These are phyloP conservation scores for Leishmania mexicana DNA, from an alignment of 208 protist genomes.

Conservation along the genomic window DNA sequence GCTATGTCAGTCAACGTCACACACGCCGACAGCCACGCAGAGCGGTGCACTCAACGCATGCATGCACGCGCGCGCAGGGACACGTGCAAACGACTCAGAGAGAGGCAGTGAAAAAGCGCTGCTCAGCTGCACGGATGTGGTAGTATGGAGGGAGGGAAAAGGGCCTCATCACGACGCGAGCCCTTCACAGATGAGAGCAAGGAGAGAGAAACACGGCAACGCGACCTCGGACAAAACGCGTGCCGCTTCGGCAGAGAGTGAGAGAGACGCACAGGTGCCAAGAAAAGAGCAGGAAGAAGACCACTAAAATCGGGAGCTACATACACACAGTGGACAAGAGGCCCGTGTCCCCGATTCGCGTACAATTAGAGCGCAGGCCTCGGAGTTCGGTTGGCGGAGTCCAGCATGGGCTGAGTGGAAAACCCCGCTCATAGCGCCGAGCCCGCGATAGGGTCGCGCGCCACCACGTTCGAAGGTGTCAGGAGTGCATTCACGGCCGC, in stretches of 20 bases:
- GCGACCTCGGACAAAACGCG: not conserved
- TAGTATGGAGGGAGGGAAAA: not conserved
- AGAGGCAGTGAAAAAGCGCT: not conserved
- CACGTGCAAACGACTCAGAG: not conserved
- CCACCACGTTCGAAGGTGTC: slow-evolving; percentile 23
- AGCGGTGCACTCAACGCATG: not conserved
- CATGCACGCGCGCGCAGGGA: not conserved
- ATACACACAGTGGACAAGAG: not conserved
- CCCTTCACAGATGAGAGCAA: not conserved
- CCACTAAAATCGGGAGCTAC: not conserved
- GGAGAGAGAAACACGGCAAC: not conserved
- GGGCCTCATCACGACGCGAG: not conserved
- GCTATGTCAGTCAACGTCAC: not conserved
- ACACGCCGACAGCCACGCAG: not conserved
- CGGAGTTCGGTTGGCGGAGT: not conserved
- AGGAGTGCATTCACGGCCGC: slow-evolving; percentile 13
- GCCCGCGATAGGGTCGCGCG: slow-evolving; percentile 21
- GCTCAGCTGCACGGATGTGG: not conserved
- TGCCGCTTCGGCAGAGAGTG: not conserved
- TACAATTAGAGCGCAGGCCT: not conserved
- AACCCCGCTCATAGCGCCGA: not conserved
- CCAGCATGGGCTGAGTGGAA: not conserved
- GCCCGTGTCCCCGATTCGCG: not conserved
- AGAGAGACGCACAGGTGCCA: not conserved
- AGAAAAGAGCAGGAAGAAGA: not conserved